Conservation (phyloP, 345 rosid genomes). For the Pistacia vera region DNA sequence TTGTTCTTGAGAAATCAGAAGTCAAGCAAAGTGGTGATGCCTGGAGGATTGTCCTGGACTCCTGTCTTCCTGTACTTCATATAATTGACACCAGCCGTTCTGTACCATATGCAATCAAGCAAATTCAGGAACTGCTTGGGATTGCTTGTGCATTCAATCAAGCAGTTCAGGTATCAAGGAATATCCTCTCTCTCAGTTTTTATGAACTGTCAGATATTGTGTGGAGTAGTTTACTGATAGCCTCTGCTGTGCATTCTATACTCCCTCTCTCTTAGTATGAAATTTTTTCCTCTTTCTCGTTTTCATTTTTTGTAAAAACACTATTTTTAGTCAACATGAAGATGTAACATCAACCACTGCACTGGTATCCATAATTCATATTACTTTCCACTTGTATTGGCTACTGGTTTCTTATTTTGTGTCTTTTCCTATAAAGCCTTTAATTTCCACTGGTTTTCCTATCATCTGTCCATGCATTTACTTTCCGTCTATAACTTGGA, state of each 20-base stretch:
- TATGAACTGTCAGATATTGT: not conserved
- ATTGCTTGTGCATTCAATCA: conserved; percentile 89
- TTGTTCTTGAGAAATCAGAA: conserved; percentile 69
- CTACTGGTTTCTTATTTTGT: not conserved
- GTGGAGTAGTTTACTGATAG: not conserved
- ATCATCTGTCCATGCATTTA: not conserved
- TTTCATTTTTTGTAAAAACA: not conserved
- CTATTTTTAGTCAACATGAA: not conserved
- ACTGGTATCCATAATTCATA: not conserved
- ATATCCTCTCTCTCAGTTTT: not conserved
- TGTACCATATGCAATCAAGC: conserved; percentile 84
- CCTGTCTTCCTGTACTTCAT: conserved; percentile 87
- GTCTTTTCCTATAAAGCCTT: not conserved
- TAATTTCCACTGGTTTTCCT: not conserved
- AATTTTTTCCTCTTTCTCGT: not conserved
- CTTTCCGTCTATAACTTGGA: not conserved
- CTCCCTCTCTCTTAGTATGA: not conserved
- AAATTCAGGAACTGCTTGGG: conserved; percentile 89
- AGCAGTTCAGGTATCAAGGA: conserved; percentile 71
- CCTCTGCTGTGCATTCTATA: not conserved
- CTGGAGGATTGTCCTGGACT: conserved; percentile 87
- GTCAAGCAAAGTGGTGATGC: conserved; percentile 90
- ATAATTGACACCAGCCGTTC: conserved; percentile 78
- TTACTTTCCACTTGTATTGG: too few relatives aligned
- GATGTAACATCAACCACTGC: conserved; percentile 5